phyloP scores from a whole-genome alignment of 2,329 filamentous ascomycete species.

The Talaromyces verruculosus region DNA sequence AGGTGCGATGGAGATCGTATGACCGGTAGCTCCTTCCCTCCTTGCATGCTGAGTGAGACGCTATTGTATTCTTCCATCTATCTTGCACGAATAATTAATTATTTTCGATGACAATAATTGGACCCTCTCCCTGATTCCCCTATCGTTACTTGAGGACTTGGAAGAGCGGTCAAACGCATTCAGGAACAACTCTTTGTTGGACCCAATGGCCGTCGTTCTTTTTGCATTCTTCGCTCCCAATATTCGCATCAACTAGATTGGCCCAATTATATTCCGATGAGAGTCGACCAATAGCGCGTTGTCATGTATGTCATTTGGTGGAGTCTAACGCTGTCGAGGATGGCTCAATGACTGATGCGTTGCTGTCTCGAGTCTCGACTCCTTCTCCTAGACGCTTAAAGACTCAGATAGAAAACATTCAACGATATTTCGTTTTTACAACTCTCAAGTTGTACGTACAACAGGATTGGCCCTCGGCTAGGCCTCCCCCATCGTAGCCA shows the following conservation, averaged over 20 bases:
- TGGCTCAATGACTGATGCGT: neutral
- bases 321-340: neutral
- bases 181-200: neutral
- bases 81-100: neutral
- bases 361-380: neutral
- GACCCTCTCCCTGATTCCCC: neutral
- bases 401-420: neutral
- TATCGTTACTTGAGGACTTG: neutral
- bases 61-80: neutral
- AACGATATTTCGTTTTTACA: neutral
- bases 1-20: neutral
- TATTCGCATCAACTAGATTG: neutral
- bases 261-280: neutral
- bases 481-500: neutral
- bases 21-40: neutral
- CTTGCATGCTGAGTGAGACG: neutral
- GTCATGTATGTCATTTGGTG: neutral
- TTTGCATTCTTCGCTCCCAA: slow-evolving; percentile 1
- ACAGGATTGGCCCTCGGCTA: neutral
- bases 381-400: neutral
- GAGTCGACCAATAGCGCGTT: neutral
- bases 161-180: slow-evolving; percentile 17
- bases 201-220: neutral
- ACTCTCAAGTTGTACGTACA: neutral
- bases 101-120: neutral